Base-by-base conservation (phyloP, 1,284 basidiomycete species). In the Quambalaria eucalypti region DNA sequence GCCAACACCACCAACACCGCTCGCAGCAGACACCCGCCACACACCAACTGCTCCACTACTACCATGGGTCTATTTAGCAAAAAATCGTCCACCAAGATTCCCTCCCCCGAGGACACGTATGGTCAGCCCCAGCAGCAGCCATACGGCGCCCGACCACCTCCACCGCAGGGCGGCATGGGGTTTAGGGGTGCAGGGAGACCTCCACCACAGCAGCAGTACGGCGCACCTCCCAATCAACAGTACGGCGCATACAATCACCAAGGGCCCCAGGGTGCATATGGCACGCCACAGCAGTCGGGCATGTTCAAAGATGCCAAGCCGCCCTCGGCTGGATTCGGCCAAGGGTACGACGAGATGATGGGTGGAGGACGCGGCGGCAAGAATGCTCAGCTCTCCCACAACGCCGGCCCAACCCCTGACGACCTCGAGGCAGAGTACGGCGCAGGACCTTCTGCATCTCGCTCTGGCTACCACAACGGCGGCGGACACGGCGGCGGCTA, bases 381-480 rank as follows among this genome's bases (percentile, higher is more conserved):
- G 9, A 28, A 50, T 4, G 14, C 26, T 21, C 54, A 57, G n/a
- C 50, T 60, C 1, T 54, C 59, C 0, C 56, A 55, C 10, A 63
- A 59, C 44, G 51, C 57, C 4, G 51, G 54, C 12, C 30, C 44
- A 12, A 50, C 50, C 21, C 53, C 39, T 52, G 31, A 33, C 48
- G 54, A 74, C 33, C 59, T 73, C 12, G 63, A 71, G 30, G 71
- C 68, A 14, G 71, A 74, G 46, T 74, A 74, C 51, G 71, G 71
- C 12, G 56, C 59, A n/a, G 70, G 60, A 16, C 38, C 59, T 28
- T 4, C 21, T 21, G 31, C 36, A n/a, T 46, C 42, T 26, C 14
- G 16, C 25, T 21, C 42, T 26, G 25, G 42, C 7, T 46, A 46
- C 25, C 16, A 8, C 31, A 46, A 46, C 19, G 36, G 36, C 5